Evolutionary conservation across 2,329 filamentous ascomycete species (phyloP).

Genomic region (Colletotrichum camelliae): DNA sequence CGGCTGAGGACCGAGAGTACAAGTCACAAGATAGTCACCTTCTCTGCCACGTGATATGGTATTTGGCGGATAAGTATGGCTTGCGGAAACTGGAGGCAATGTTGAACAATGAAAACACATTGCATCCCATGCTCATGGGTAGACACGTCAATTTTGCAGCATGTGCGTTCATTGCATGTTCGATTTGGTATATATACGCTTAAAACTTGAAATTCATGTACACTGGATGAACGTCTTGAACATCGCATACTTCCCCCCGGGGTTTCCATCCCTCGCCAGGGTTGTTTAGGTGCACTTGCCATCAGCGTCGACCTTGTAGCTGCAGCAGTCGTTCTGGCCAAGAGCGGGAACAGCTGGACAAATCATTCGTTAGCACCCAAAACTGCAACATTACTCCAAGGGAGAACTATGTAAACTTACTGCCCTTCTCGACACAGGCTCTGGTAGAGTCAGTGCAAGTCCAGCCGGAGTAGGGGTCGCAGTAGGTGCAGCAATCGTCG

Average conservation of each 20-base stretch:
- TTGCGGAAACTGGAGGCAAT: no score
- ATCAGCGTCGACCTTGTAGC: background rate
- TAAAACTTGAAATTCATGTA: background rate
- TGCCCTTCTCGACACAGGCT: background rate
- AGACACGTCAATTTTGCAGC: background rate
- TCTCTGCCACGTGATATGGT: no score
- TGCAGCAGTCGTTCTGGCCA: background rate
- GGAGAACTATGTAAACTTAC: background rate
- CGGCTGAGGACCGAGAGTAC: no score
- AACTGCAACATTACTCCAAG: background rate
- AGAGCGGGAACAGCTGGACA: background rate
- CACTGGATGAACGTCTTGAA: background rate
- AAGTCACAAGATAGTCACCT: no score
- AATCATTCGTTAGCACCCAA: background rate
- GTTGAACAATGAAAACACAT: no score
- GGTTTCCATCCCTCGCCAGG: background rate
- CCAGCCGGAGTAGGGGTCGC: background rate
- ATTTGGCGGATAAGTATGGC: no score
- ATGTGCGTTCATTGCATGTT: background rate
- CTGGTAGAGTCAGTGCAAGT: background rate
- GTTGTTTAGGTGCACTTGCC: background rate
- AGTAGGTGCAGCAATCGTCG: slow-evolving; percentile 2
- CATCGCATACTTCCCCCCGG: background rate
- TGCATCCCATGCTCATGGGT: no score
- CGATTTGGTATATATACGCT: background rate